phyloP scores from a whole-genome alignment of 2,329 filamentous ascomycete species.

The Colletotrichum brevisporum region DNA sequence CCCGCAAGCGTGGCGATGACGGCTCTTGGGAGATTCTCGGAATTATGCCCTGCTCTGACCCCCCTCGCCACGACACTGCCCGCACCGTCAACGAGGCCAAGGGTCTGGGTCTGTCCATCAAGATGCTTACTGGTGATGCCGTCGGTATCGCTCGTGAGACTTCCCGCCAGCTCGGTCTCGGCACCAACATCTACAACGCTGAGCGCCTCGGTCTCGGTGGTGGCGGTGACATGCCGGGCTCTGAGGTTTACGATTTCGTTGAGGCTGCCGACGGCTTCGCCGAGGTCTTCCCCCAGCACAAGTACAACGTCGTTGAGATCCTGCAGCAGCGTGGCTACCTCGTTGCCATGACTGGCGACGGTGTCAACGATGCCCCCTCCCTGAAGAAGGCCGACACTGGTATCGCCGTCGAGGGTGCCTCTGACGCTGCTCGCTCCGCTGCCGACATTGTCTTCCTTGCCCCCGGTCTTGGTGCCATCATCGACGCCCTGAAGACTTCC shows the following conservation, averaged over 20 bases:
- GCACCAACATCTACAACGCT: slow-evolving; percentile 94
- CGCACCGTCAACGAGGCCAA: slow-evolving; percentile 93
- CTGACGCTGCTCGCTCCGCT: slow-evolving; percentile 90
- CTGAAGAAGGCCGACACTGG: slow-evolving; percentile 97
- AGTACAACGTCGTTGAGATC: slow-evolving; percentile 94
- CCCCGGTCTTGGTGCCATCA: slow-evolving; percentile 91
- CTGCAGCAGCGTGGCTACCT: slow-evolving; percentile 94
- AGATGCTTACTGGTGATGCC: slow-evolving; percentile 96
- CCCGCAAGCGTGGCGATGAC: slow-evolving; percentile 83
- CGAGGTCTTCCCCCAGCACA: slow-evolving; percentile 95
- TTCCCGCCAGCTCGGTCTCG: slow-evolving; percentile 90
- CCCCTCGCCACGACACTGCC: slow-evolving; percentile 90
- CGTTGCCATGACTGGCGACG: slow-evolving; percentile 96
- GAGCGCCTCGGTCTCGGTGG: slow-evolving; percentile 92
- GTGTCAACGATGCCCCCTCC: slow-evolving; percentile 94
- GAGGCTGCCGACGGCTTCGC: slow-evolving; percentile 96
- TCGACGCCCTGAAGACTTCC: slow-evolving; percentile 92
- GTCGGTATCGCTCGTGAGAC: slow-evolving; percentile 95
- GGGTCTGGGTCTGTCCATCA: slow-evolving; percentile 88
- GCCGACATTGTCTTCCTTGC: slow-evolving; percentile 96
- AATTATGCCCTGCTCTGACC: slow-evolving; percentile 95
- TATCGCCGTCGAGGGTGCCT: slow-evolving; percentile 94
- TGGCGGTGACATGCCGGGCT: slow-evolving; percentile 92
- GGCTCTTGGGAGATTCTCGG: slow-evolving; percentile 91
- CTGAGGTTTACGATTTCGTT: slow-evolving; percentile 95